phyloP scores from a whole-genome alignment of 2,329 filamentous ascomycete genomes.

The Trichoderma asperellum region DNA sequence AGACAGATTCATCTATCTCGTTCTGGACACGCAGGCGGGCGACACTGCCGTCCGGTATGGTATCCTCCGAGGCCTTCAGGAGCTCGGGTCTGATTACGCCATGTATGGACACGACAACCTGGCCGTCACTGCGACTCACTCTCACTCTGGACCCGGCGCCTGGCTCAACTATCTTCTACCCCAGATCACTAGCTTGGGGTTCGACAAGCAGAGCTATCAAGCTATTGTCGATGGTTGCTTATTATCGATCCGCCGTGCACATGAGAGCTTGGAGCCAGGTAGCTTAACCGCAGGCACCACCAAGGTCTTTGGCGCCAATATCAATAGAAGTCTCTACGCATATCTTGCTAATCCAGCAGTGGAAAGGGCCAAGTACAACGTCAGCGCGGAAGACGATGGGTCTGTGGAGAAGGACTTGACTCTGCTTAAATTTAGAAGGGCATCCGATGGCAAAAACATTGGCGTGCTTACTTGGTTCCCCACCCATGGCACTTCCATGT shows the following conservation, averaged over 20 bases:
- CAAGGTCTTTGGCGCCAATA: conserved; percentile 71
- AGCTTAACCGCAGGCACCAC: conserved; percentile 65
- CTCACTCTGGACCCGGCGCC: conserved; percentile 84
- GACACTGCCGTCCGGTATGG: conserved; percentile 87
- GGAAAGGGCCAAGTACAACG: conserved; percentile 69
- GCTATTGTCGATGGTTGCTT: conserved; percentile 86
- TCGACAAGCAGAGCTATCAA: conserved; percentile 81
- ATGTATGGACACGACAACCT: conserved; percentile 75
- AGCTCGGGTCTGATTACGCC: conserved; percentile 71
- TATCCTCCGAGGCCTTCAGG: conserved; percentile 71
- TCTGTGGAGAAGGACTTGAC: conserved; percentile 76
- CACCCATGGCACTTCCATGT: conserved; percentile 86
- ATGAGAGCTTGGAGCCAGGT: conserved; percentile 61
- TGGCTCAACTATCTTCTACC: conserved; percentile 93
- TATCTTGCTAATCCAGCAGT: conserved; percentile 80
- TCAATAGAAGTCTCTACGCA: conserved; percentile 82
- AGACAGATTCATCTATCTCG: conserved; percentile 81
- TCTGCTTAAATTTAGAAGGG: conserved; percentile 72
- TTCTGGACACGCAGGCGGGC: conserved; percentile 83
- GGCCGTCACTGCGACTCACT: conserved; percentile 90
- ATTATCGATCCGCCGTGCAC: conserved; percentile 77
- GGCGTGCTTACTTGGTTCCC: conserved; percentile 90
- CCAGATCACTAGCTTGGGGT: conserved; percentile 84
- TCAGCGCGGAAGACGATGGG: conserved; percentile 43
- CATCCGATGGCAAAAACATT: conserved; percentile 71